phyloP scores from a whole-genome alignment of 1,284 basidiomycete species.

The Abortiporus biennis region DNA sequence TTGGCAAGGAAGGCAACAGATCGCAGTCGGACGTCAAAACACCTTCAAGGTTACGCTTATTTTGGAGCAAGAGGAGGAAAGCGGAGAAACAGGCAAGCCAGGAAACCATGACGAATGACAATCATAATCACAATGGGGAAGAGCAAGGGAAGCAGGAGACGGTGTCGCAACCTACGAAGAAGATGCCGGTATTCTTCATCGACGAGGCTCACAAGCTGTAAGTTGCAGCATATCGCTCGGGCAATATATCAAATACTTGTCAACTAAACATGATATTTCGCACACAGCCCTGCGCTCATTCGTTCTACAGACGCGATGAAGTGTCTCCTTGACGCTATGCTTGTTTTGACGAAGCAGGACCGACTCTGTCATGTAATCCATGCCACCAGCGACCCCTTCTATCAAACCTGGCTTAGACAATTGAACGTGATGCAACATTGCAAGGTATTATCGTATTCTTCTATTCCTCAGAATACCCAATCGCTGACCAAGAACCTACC shows the following conservation, averaged over 20 bases:
- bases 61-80: too few species aligned
- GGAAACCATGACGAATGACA: neutral
- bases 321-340: slow-evolving; percentile 74
- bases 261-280: slow-evolving; percentile 1
- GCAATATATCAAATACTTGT: slow-evolving; percentile 1
- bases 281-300: slow-evolving; percentile 58
- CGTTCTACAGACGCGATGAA: slow-evolving; percentile 77
- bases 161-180: slow-evolving; percentile 43
- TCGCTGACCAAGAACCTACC: neutral
- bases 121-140: slow-evolving; percentile 14
- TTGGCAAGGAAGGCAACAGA: too few species aligned
- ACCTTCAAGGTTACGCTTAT: too few species aligned
- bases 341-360: slow-evolving; percentile 82
- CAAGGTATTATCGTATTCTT: slow-evolving; percentile 37
- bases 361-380: slow-evolving; percentile 78
- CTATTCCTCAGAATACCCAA: too few species aligned
- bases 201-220: slow-evolving; percentile 81
- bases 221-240: slow-evolving; percentile 16
- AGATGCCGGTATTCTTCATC: slow-evolving; percentile 75
- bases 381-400: slow-evolving; percentile 80
- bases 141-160: slow-evolving; percentile 22
- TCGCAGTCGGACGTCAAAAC: too few species aligned
- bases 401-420: slow-evolving; percentile 74
- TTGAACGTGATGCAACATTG: slow-evolving; percentile 76
- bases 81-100: too few species aligned